A percentile compares a stretch with the other conserved stretches of the same genome.
These are phyloP conservation scores for Camellia granthamiana DNA, from an alignment of 148 eudicot genomes.

Conservation along the genomic window DNA sequence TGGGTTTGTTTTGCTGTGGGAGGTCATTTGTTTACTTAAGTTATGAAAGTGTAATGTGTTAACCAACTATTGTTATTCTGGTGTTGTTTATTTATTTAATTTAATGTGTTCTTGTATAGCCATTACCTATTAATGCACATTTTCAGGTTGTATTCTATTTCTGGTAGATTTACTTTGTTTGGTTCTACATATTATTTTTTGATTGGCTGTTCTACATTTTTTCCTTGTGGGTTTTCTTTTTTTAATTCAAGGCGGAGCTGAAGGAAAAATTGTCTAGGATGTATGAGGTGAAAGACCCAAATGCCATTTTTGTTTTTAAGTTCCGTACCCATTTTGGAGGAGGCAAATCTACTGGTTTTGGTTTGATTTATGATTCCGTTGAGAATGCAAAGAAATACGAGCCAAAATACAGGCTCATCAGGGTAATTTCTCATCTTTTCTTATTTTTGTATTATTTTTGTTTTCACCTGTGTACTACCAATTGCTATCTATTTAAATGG, in stretches of 20 bases:
- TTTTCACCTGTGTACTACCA: background rate
- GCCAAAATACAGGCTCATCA: conserved; percentile 81
- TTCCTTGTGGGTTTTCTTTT: background rate
- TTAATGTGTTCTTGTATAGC: too few species aligned
- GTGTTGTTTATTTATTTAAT: too few species aligned
- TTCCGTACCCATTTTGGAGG: conserved; percentile 89
- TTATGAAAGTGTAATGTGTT: background rate
- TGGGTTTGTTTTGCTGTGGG: background rate
- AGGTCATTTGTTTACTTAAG: background rate
- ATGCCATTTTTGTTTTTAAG: conserved; percentile 71
- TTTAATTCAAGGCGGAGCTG: conserved; percentile 51
- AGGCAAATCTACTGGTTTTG: conserved; percentile 84
- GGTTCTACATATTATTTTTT: background rate
- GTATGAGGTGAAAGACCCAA: conserved; percentile 64
- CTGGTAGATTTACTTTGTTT: background rate
- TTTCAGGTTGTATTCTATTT: background rate
- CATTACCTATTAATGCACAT: too few species aligned
- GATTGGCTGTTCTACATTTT: background rate
- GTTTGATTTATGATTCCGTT: conserved; percentile 72
- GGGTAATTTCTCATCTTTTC: conserved; percentile 43
- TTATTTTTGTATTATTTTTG: background rate
- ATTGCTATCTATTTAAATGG: background rate
- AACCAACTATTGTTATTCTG: too few species aligned
- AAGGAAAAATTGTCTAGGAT: conserved; percentile 69
- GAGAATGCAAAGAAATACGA: conserved; percentile 80